Evolutionary conservation across 805 yeast species (phyloP).

Genomic region (Sugiyamaella valdiviana): DNA sequence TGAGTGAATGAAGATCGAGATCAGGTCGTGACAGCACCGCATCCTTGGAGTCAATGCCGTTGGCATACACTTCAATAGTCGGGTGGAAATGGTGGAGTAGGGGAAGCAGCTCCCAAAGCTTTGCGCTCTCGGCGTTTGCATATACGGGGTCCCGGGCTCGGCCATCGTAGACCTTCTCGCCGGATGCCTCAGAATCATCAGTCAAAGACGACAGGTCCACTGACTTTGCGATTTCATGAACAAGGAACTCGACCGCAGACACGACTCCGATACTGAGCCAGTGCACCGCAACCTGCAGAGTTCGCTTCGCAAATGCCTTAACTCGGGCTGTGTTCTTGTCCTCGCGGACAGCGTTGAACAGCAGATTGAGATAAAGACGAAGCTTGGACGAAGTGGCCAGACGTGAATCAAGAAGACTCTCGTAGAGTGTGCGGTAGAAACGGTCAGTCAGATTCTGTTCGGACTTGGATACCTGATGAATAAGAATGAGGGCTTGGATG

Average conservation of each 20-base stretch:
- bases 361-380: slow-evolving; percentile 79
- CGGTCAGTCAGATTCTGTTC: slow-evolving; percentile 44
- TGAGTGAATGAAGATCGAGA: slow-evolving; percentile 75
- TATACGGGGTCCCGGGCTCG: slow-evolving; percentile 87
- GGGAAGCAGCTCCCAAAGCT: slow-evolving; percentile 79
- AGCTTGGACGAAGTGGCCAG: slow-evolving; percentile 84
- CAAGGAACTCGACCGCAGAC: slow-evolving; percentile 71
- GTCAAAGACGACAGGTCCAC: slow-evolving; percentile 58
- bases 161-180: slow-evolving; percentile 54
- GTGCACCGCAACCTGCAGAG: slow-evolving; percentile 73
- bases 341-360: slow-evolving; percentile 73
- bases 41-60: slow-evolving; percentile 34
- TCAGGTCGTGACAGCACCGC: slow-evolving; percentile 64
- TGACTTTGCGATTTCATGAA: slow-evolving; percentile 59
- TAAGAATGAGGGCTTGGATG: slow-evolving; percentile 81
- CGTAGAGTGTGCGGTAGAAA: slow-evolving; percentile 83
- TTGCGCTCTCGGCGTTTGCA: slow-evolving; percentile 76
- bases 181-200: slow-evolving; percentile 28
- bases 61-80: slow-evolving; percentile 76
- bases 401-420: slow-evolving; percentile 79
- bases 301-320: slow-evolving; percentile 84
- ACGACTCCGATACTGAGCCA: slow-evolving; percentile 88
- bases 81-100: slow-evolving; percentile 87
- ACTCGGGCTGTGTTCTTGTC: slow-evolving; percentile 61
- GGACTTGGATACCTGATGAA: slow-evolving; percentile 67